Base-by-base conservation (phyloP, 257 asterid genomes). In the Scutellaria barbata region DNA sequence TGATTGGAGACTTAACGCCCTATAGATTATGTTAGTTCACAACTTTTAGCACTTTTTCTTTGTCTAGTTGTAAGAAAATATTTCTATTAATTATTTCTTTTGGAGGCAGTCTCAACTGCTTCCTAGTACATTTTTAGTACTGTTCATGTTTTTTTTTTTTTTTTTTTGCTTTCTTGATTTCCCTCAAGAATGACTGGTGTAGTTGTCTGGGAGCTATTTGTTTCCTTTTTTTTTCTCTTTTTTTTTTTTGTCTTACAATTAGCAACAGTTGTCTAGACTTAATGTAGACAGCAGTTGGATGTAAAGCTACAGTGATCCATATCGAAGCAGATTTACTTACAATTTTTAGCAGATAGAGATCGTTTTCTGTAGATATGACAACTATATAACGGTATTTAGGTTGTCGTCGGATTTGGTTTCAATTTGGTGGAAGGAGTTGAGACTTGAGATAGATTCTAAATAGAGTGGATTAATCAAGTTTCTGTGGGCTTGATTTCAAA, bases 51-150 rank as follows among this genome's bases (percentile, higher is more conserved):
- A 58, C 78, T 64, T 80, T 57, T 81, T 76, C 79, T 52, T 77
- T 68, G 78, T 75, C 72, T 80, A 85, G 87, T 69, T 77, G 83
- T 81, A 84, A 79, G 85, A 80, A 75, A 68, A 55, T 60, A 54
- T 78, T 77, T 72, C 80, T 78, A 72, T 78, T 81, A 71, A 83
- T 74, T 79, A 77, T 86, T 64, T 73, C 60, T 75, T 79, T 81
- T 78, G 74, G 86, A 74, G 86, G 77, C 79, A 22, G 62, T 60
- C 51, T 79, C 71, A 77, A 63, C 71, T 80, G 62, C 77, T 74
- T 77, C 74, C 79, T 63, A 57, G 72, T 78, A 73, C 83, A 77
- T 76, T 71, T 76, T 76, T 76, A 71, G 72, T 17, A 0, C 42
- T 35, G 47, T 56, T 54, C 20, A 33, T 76, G 40, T 37, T 41